Evolutionary conservation across 169 alveolate species (phyloP), one percentile per base, ranked within the genome.

Genomic region (Plasmodium fragile): DNA sequence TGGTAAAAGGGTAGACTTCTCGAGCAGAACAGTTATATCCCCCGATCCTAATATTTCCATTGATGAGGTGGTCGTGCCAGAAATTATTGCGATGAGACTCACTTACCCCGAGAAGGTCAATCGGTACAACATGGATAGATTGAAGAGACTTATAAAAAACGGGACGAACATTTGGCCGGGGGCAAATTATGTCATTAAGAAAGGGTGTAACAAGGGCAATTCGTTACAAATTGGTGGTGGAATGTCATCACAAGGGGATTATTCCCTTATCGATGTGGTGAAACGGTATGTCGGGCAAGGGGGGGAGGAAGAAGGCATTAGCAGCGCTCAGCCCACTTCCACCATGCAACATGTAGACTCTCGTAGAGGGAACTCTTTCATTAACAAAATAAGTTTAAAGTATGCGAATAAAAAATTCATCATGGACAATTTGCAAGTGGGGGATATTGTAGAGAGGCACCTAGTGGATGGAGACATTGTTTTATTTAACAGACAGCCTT

Each of bases 41-140:
- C 99, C 99, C 3, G 99, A 99, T 92, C 99, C 99, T 36, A 99
- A 99, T 95, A 98, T 99, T 36, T 98, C 96, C 4, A 98, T 99
- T 16, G 99, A 98, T 94, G 98, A 99, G 94, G 99, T 99, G 32
- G 99, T 99, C 34, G 97, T 99, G 4, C 99, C 99, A 10, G 97
- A 98, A 87, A 97, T 97, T 94, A 98, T 99, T 95, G 99, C 99
- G 7, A 98, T 95, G 95, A 96, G 97, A 28, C 94, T 99, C 52
- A 99, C 99, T 3, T 99, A 97, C 95, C 99, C 99, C 5, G 99
- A 99, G 90, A 95, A 96, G 87, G 99, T 99, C 1, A 97, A 96
- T 80, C 94, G 95, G 34, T 83, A 92, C 28, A 99, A 99, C 93
- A 97, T 98, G 22, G 97, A 97, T 25, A 96, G 94, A 22, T 65